A percentile compares a stretch with the other conserved stretches of the same genome.
Conservation (phyloP, 768 basidiomycete species). For the Pisolithus sp. region DNA sequence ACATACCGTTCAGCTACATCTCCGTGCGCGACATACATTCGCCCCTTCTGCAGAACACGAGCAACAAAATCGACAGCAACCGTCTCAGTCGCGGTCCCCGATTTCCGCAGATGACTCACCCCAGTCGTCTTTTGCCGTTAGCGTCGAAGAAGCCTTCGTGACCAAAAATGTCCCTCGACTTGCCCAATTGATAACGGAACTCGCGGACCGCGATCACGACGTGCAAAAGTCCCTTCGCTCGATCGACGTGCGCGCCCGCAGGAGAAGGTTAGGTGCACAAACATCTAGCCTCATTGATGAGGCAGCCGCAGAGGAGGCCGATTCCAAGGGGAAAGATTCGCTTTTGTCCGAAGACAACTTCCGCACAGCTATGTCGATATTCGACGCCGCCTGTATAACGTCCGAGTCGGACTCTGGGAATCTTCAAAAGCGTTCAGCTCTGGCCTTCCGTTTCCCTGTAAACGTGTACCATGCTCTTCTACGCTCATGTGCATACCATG, state of each 20-base stretch:
- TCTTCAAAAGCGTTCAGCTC: background rate
- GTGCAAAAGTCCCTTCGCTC: conserved; percentile 40
- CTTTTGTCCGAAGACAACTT: conserved; percentile 67
- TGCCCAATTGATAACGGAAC: conserved; percentile 46
- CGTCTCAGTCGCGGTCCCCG: conserved; percentile 25
- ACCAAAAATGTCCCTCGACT: conserved; percentile 7
- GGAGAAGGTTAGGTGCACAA: conserved; percentile 26
- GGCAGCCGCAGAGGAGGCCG: conserved; percentile 4
- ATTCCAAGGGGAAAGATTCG: conserved; percentile 32
- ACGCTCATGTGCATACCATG: conserved; percentile 52
- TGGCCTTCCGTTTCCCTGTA: conserved; percentile 23
- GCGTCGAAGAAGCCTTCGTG: conserved; percentile 14
- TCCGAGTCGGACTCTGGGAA: conserved; percentile 10
- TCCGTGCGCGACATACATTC: conserved; percentile 56
- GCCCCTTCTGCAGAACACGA: conserved; percentile 20
- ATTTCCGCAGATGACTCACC: conserved; percentile 3
- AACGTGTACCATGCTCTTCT: conserved; percentile 50
- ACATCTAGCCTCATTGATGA: conserved; percentile 9
- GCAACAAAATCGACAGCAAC: conserved; percentile 3
- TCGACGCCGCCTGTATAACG: conserved; percentile 47
- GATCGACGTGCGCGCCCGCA: conserved; percentile 38
- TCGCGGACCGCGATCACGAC: conserved; percentile 65
- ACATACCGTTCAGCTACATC: conserved; percentile 57
- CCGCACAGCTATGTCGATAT: conserved; percentile 62
- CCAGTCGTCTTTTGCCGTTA: conserved; percentile 15